Base-by-base conservation (phyloP, 202 grass and related monocot genomes). In the Setaria italica region DNA sequence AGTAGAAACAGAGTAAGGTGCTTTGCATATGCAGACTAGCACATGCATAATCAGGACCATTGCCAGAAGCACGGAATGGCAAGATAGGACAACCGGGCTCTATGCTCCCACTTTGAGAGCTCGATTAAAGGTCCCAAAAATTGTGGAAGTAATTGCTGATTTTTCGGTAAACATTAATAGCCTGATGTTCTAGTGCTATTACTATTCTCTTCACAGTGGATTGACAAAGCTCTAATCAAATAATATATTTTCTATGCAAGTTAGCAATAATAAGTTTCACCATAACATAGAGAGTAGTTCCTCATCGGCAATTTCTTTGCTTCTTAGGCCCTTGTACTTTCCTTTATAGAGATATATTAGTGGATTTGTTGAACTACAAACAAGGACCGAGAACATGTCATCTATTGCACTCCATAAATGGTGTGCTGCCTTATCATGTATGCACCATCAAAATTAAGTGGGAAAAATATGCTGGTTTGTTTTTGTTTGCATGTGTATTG, bases 341-440 rank as follows among this genome's bases (percentile, higher is more conserved):
- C 20, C 21, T 20, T 85, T 13, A 12, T 19, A 19, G 54, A 51
- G 32, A 10, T 17, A 58, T 11, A 54, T 45, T 11, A 25, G 39
- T 37, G 20, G 21, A 15, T 17, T 34, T 64, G 30, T 42, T 43
- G 11, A 53, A 80, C 46, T 56, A 86, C 69, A 86, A 21, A 62
- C 3, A 51, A 49, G 11, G 66, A 69, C 16, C 0, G 2, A 70
- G 4, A 60, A 10, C 54, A 17, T 19, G 64, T 25, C 16, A 46
- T 47, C 13, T 57, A 11, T 71, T 20, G 12, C 45, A 9, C 32
- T 33, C 71, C 45, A 42, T 15, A 79, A 30, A 79, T 72, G 56
- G 16, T 20, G 16, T 17, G 11, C 9, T 6, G 62, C n/a, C 11
- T 3, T 13, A 68, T 42, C 30, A 88, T 15, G 35, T 72, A 17